Evolutionary conservation across 2,329 filamentous ascomycete species (phyloP), one percentile per base, ranked within the genome.

Genomic region (Calonectria pseudoreteaudii): DNA sequence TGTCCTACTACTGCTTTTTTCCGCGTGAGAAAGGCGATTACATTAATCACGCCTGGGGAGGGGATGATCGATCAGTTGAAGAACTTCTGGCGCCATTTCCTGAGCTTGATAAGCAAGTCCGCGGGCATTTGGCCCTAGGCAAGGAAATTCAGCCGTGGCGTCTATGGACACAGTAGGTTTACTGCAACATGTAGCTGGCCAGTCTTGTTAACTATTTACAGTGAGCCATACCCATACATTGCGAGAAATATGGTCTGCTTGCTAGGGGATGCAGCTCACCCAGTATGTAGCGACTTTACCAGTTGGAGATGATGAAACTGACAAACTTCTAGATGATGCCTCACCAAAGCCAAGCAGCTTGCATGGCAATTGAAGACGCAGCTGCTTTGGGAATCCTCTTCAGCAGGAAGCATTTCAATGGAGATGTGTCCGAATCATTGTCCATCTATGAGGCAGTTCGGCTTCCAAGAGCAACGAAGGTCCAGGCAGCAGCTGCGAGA

Each of bases 1-100:
- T 93, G 4, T 93, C 91, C 0, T 94, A 93, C 84, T 94, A 94
- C 84, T 93, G 91, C 84, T 93, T 93, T 86, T 93, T 93, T 82
- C 89, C 91, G 0, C 86, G 82, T 3, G 82, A 80, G 7, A 83
- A 76, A 18, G 79, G 79, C 0, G 79, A 94, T 80, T 93, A 91
- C 79, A 86, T 87, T 3, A 89, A 84, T 56, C 91, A 94, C 66
- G 87, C 86, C 11, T 93, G 92, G 91, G 90, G 88, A 0, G 85
- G 85, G 0, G 88, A 89, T 30, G 87, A 86, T 8, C 80, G 83
- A 2, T 87, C 90, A 0, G 86, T 91, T 0, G 90, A 91, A 71
- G 90, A 93, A 74, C 84, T 94, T 0, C 84, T 94, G 8, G 87
- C 86, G 0, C 90, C 90, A 0, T 94, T 90, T 72, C 91, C 90